Conservation (phyloP, 768 basidiomycete genomes). For the Xanthoconium stramineum region DNA sequence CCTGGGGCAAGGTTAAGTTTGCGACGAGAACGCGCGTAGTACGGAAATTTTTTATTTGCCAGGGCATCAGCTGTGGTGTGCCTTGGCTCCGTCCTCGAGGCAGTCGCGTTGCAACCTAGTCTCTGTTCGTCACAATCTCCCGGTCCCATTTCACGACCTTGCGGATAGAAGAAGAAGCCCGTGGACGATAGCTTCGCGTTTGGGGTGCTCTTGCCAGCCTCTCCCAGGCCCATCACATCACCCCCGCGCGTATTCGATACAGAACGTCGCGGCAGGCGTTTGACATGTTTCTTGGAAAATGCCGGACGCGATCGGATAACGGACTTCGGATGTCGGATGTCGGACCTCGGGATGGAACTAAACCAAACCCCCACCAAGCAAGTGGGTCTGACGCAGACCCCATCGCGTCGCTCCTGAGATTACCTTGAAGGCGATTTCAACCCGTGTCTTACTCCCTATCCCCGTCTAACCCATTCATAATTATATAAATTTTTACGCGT, state of each 20-base stretch:
- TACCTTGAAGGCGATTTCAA: slow-evolving; percentile 11
- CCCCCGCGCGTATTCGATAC: not conserved
- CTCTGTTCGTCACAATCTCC: slow-evolving; percentile 18
- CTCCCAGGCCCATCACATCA: slow-evolving; percentile 5
- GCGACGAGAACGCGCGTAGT: slow-evolving; percentile 16
- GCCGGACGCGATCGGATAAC: slow-evolving; percentile 10
- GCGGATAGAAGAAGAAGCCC: slow-evolving; percentile 13
- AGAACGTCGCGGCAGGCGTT: not conserved
- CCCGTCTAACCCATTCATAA: slow-evolving; percentile 15
- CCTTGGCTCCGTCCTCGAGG: slow-evolving; percentile 35
- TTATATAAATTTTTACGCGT: slow-evolving; percentile 4
- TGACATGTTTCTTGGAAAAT: slow-evolving; percentile 13
- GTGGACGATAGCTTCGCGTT: slow-evolving; percentile 8
- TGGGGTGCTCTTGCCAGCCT: slow-evolving; percentile 3
- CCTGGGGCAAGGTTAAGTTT: slow-evolving; percentile 33
- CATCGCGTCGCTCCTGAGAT: slow-evolving; percentile 27
- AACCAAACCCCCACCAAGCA: not conserved
- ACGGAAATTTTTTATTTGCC: slow-evolving; percentile 31
- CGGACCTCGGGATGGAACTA: slow-evolving; percentile 6
- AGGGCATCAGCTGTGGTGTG: slow-evolving; percentile 23
- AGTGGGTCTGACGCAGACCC: slow-evolving; percentile 3
- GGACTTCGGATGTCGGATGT: slow-evolving; percentile 4
- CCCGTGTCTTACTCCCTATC: slow-evolving; percentile 13
- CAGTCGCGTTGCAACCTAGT: slow-evolving; percentile 28
- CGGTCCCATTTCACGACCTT: slow-evolving; percentile 10